Conservation (phyloP, 352 stramenopile species). For the Pythium guiyangense region DNA sequence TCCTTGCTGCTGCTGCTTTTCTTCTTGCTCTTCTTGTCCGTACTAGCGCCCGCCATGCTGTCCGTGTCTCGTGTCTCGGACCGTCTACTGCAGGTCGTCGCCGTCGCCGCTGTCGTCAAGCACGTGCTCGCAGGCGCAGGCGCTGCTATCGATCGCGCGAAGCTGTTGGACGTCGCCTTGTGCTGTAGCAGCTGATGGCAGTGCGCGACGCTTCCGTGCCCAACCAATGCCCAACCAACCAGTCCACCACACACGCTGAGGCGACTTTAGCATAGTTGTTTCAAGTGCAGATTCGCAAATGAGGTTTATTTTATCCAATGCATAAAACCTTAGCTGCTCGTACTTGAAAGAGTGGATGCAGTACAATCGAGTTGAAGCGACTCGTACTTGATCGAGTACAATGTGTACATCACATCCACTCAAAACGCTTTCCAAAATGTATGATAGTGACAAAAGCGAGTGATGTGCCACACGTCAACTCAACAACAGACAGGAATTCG, state of each 20-base stretch:
- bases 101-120: too few relatives aligned
- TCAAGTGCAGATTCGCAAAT: background rate
- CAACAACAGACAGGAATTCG: too few relatives aligned
- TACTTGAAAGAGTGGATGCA: too few relatives aligned
- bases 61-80: background rate
- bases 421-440: too few relatives aligned
- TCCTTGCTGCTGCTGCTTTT: slow-evolving; percentile 32
- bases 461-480: too few relatives aligned
- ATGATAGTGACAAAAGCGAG: too few relatives aligned
- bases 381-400: too few relatives aligned
- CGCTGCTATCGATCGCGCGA: background rate
- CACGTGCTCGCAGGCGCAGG: background rate
- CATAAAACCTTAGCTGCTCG: background rate
- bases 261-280: background rate
- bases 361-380: too few relatives aligned
- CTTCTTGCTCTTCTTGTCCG: slow-evolving; percentile 51
- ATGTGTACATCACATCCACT: too few relatives aligned
- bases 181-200: background rate
- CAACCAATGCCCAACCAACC: slow-evolving; percentile 1
- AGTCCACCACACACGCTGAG: background rate
- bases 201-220: slow-evolving; percentile 1
- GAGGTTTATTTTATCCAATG: background rate
- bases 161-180: background rate
- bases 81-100: background rate
- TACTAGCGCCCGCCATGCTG: slow-evolving; percentile 22